These are phyloP conservation scores for Lactarius trivialis DNA, from an alignment of 768 basidiomycete genomes.

Conservation along the genomic window DNA sequence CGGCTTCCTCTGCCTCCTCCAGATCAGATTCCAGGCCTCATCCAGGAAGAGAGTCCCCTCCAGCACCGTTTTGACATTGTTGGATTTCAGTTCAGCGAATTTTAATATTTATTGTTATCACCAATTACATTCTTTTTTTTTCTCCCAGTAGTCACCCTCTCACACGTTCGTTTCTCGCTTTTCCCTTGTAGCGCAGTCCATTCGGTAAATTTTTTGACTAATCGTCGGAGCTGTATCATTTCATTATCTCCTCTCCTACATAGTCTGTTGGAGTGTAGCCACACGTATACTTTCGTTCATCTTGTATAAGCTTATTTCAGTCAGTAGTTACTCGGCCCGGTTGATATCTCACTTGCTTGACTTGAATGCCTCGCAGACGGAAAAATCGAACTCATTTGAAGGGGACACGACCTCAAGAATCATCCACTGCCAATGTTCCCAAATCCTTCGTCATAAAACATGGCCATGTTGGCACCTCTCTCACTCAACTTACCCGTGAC, in stretches of 20 bases:
- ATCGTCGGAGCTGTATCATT: constrained; percentile 21
- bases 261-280: constrained; percentile 15
- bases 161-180: background rate
- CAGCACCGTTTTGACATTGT: constrained; percentile 62
- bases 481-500: constrained; percentile 87
- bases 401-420: constrained; percentile 32
- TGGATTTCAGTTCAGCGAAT: constrained; percentile 70
- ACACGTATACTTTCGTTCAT: background rate
- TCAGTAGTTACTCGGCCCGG: constrained; percentile 2
- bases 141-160: background rate
- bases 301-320: constrained; percentile 11
- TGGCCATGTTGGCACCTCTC: constrained; percentile 83
- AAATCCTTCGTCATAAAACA: constrained; percentile 97
- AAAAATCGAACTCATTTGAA: constrained; percentile 83
- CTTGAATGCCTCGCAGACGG: constrained; percentile 60
- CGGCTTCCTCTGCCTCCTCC: constrained; percentile 67
- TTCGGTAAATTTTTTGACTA: constrained; percentile 6
- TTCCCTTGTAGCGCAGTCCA: background rate
- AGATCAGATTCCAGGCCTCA: constrained; percentile 77
- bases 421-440: constrained; percentile 42
- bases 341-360: background rate
- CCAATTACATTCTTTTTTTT: background rate
- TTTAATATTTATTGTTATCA: constrained; percentile 36
- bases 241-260: constrained; percentile 4
- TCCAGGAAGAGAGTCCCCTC: constrained; percentile 37